Evolutionary conservation across 2,329 filamentous ascomycete species (phyloP).

Genomic region (Conoideocrella luteorostrata): DNA sequence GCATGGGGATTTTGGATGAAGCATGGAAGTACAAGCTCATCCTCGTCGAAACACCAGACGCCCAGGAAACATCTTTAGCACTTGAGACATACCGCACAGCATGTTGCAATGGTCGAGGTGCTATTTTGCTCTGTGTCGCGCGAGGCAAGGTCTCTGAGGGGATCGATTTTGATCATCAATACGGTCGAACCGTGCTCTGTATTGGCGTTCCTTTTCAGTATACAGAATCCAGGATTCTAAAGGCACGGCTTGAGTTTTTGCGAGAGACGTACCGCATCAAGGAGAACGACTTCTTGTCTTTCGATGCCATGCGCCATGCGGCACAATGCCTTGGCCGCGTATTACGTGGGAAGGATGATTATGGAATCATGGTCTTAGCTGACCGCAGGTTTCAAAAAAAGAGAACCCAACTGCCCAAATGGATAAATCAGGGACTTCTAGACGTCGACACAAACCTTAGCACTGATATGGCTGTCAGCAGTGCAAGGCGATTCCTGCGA

Average conservation of each 20-base stretch:
- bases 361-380: constrained; percentile 98
- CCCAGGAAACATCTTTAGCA: constrained; percentile 91
- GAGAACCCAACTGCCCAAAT: constrained; percentile 82
- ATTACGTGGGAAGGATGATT: constrained; percentile 92
- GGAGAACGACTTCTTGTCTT: constrained; percentile 95
- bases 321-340: constrained; percentile 95
- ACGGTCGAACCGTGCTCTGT: constrained; percentile 89
- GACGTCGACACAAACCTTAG: constrained; percentile 85
- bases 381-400: constrained; percentile 94
- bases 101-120: constrained; percentile 93
- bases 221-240: constrained; percentile 93
- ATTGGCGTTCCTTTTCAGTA: constrained; percentile 99
- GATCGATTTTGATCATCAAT: constrained; percentile 99
- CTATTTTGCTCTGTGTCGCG: constrained; percentile 88
- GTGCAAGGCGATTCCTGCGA: constrained; percentile 80
- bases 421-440: constrained; percentile 84
- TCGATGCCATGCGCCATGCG: constrained; percentile 98
- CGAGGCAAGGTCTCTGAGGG: constrained; percentile 96
- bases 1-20: constrained; percentile 94
- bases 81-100: constrained; percentile 96
- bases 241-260: constrained; percentile 92
- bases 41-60: constrained; percentile 93
- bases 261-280: constrained; percentile 94
- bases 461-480: constrained; percentile 89
- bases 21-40: constrained; percentile 99